These are phyloP conservation scores for Botryotinia globosa DNA, from an alignment of 2,329 filamentous ascomycete species.

Conservation along the genomic window DNA sequence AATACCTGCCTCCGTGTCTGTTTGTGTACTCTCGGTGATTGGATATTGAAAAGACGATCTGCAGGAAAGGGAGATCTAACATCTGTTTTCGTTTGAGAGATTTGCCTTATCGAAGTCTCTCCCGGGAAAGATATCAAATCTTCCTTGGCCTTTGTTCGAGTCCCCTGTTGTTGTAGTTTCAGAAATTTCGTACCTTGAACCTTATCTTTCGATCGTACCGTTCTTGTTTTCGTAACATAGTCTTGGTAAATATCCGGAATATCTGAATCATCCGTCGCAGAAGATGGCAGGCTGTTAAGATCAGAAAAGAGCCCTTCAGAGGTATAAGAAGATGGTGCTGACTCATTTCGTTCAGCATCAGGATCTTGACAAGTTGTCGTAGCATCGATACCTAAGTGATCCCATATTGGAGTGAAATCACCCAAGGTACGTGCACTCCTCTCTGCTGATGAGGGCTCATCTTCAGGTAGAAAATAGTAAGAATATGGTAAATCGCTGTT, in stretches of 20 bases:
- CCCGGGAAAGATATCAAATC: not conserved
- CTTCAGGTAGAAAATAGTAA: not conserved
- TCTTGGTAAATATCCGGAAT: not conserved
- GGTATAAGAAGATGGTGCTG: slow-evolving; percentile 5
- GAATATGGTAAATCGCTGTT: not conserved
- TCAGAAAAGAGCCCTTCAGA: slow-evolving; percentile 6
- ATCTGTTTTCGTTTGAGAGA: not conserved
- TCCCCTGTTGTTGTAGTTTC: not conserved
- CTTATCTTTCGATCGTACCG: slow-evolving; percentile 22
- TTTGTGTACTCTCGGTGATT: not conserved
- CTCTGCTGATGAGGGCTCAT: not conserved
- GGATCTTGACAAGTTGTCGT: not conserved
- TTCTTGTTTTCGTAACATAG: slow-evolving; percentile 14
- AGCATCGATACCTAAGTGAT: not conserved
- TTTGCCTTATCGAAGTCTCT: not conserved
- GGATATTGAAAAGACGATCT: slow-evolving; percentile 3
- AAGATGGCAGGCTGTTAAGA: not conserved
- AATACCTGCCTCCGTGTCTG: not conserved
- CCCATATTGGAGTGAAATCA: slow-evolving; percentile 17
- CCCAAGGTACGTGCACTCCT: not conserved
- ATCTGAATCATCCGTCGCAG: slow-evolving; percentile 8
- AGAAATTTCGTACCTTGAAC: not conserved
- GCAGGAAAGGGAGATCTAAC: not conserved
- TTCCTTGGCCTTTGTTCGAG: not conserved
- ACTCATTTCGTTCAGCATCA: not conserved